Percentiles rank a stretch among this genome's conserved stretches.
phyloP scores from a whole-genome alignment of 148 eudicot species.

The Salicornia ramosissima region DNA sequence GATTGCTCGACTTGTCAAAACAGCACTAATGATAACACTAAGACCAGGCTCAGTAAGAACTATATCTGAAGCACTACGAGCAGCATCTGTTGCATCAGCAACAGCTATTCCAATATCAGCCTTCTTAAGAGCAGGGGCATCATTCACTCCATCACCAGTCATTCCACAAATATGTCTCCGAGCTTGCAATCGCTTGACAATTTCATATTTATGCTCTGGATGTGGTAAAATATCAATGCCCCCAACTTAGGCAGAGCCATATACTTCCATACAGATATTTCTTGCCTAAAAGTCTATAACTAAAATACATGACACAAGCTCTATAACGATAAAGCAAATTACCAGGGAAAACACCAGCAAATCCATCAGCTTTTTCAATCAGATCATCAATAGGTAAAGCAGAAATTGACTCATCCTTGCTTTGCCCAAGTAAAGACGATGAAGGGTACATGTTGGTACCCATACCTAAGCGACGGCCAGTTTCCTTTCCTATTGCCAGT shows the following conservation, averaged over 20 bases:
- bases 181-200: slow-evolving; percentile 95
- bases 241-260: background rate
- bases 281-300: slow-evolving; percentile 1
- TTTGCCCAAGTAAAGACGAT: slow-evolving; percentile 89
- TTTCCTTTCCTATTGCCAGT: slow-evolving; percentile 94
- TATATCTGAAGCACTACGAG: slow-evolving; percentile 98
- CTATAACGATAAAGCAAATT: slow-evolving; percentile 16
- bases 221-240: slow-evolving; percentile 17
- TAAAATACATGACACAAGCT: background rate
- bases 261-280: background rate
- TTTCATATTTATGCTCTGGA: slow-evolving; percentile 95
- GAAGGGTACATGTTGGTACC: slow-evolving; percentile 99
- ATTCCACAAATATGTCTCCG: slow-evolving; percentile 98
- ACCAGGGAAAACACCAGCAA: slow-evolving; percentile 99
- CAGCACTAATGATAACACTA: slow-evolving; percentile 97
- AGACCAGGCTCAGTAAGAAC: slow-evolving; percentile 99
- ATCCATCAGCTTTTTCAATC: slow-evolving; percentile 97
- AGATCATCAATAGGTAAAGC: slow-evolving; percentile 91
- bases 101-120: slow-evolving; percentile 99
- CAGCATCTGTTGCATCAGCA: slow-evolving; percentile 99
- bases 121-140: slow-evolving; percentile 97
- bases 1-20: slow-evolving; percentile 93
- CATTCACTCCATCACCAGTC: slow-evolving; percentile 99
- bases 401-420: slow-evolving; percentile 89
- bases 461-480: slow-evolving; percentile 98